phyloP scores from a whole-genome alignment of 306 rosid genomes.

The Adenanthera pavonina region DNA sequence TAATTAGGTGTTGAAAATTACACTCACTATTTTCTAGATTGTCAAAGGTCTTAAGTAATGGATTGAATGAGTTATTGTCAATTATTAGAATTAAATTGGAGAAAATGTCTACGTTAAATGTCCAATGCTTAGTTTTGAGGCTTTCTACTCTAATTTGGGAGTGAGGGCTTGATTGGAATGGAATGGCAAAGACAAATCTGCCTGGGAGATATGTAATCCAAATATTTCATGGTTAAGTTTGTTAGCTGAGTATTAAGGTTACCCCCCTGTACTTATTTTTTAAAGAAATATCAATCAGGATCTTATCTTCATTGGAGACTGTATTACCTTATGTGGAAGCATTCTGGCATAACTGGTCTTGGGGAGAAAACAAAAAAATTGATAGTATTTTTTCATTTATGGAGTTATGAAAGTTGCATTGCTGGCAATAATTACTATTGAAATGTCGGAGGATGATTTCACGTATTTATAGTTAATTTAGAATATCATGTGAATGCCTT shows the following conservation, averaged over 20 bases:
- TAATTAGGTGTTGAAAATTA: conserved; percentile 28
- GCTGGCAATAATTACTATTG: conserved; percentile 11
- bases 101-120: neutral
- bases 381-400: conserved; percentile 19
- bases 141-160: conserved; percentile 21
- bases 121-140: neutral
- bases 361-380: conserved; percentile 15
- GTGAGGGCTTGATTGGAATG: conserved; percentile 14
- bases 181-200: neutral
- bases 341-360: conserved; percentile 11
- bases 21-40: neutral
- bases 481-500: neutral
- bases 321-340: conserved; percentile 22
- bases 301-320: neutral
- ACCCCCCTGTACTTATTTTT: no score
- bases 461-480: conserved; percentile 2
- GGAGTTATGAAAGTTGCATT: conserved; percentile 11
- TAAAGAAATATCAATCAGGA: neutral
- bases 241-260: no score
- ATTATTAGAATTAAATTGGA: neutral
- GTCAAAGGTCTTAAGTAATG: conserved; percentile 28
- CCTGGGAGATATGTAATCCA: conserved; percentile 1
- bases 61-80: conserved; percentile 13
- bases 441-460: conserved; percentile 23
- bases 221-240: neutral